Evolutionary conservation across 2,329 filamentous ascomycete genomes (phyloP).

Genomic region (Diplodia sapinea): DNA sequence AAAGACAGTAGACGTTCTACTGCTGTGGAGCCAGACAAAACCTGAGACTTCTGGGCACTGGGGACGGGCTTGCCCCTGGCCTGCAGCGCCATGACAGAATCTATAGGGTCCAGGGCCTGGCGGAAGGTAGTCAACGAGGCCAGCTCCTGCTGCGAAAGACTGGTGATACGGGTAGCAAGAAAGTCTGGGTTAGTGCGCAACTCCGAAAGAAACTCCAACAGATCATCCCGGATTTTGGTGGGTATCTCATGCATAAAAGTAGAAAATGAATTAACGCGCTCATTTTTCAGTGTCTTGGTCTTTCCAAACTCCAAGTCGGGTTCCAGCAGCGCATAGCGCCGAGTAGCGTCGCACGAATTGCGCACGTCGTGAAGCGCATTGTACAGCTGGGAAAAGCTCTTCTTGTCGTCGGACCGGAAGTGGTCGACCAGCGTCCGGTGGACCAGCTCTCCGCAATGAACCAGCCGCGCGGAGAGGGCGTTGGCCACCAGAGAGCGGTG

Average conservation of each 20-base stretch:
- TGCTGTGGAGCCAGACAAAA: constrained; percentile 62
- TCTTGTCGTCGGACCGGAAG: constrained; percentile 80
- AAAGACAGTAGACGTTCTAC: constrained; percentile 87
- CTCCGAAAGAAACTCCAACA: constrained; percentile 79
- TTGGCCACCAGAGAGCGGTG: constrained; percentile 77
- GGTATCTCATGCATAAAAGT: constrained; percentile 72
- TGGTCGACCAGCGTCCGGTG: constrained; percentile 78
- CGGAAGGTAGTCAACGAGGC: constrained; percentile 78
- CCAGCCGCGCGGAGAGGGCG: constrained; percentile 74
- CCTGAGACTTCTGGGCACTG: constrained; percentile 54
- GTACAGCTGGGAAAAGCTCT: constrained; percentile 74
- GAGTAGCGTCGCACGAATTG: constrained; percentile 74
- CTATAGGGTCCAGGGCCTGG: constrained; percentile 77
- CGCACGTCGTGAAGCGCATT: constrained; percentile 80
- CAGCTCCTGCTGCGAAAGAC: constrained; percentile 76
- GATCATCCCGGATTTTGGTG: constrained; percentile 72
- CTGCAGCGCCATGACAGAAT: constrained; percentile 79
- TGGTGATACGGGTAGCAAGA: constrained; percentile 79
- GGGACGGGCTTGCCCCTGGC: constrained; percentile 57
- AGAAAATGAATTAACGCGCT: constrained; percentile 54
- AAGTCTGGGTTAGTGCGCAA: constrained; percentile 88
- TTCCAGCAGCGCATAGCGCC: constrained; percentile 72
- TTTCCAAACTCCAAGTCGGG: constrained; percentile 69
- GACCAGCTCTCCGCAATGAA: constrained; percentile 74
- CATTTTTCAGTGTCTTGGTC: constrained; percentile 47